A percentile compares a stretch with the other conserved stretches of the same genome.
Evolutionary conservation across 1,139 yeast genomes (phyloP).

Genomic region (Pneumocystis canis): DNA sequence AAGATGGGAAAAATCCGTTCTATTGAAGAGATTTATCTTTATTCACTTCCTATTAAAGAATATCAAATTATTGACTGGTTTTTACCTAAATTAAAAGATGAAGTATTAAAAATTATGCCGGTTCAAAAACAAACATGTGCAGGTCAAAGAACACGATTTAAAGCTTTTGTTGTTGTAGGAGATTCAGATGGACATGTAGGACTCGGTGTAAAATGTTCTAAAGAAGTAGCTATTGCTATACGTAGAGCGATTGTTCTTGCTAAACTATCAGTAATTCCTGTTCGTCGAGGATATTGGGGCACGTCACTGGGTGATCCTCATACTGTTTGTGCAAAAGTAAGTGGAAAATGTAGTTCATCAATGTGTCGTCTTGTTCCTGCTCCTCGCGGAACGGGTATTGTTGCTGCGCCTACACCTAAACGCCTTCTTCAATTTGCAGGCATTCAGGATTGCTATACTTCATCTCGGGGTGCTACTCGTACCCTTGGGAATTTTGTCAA

Average conservation of each 20-base stretch:
- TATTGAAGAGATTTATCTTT: conserved; percentile 97
- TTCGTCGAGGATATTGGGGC: conserved; percentile 99
- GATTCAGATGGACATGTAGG: conserved; percentile 99
- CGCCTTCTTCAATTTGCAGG: conserved; percentile 98
- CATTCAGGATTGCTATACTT: conserved; percentile 98
- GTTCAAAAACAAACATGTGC: conserved; percentile 99
- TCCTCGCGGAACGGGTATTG: conserved; percentile 99
- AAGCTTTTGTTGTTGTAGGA: conserved; percentile 99
- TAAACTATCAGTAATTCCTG: conserved; percentile 95
- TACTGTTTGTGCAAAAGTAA: conserved; percentile 93
- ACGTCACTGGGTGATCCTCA: conserved; percentile 99
- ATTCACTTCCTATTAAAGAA: conserved; percentile 99
- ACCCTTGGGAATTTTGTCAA: conserved; percentile 99
- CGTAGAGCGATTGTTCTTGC: conserved; percentile 99
- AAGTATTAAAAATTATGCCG: conserved; percentile 81
- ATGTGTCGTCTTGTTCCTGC: conserved; percentile 98
- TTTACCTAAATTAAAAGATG: conserved; percentile 92
- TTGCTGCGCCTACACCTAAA: conserved; percentile 99
- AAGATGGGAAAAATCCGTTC: conserved; percentile 96
- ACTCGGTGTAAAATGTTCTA: conserved; percentile 99
- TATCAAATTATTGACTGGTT: conserved; percentile 95
- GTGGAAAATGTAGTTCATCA: conserved; percentile 58
- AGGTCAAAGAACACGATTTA: conserved; percentile 99
- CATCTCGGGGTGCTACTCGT: conserved; percentile 98
- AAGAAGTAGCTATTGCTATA: conserved; percentile 99